Evolutionary conservation across 2,329 filamentous ascomycete genomes (phyloP).

Genomic region (Pseudofabraea citricarpa): DNA sequence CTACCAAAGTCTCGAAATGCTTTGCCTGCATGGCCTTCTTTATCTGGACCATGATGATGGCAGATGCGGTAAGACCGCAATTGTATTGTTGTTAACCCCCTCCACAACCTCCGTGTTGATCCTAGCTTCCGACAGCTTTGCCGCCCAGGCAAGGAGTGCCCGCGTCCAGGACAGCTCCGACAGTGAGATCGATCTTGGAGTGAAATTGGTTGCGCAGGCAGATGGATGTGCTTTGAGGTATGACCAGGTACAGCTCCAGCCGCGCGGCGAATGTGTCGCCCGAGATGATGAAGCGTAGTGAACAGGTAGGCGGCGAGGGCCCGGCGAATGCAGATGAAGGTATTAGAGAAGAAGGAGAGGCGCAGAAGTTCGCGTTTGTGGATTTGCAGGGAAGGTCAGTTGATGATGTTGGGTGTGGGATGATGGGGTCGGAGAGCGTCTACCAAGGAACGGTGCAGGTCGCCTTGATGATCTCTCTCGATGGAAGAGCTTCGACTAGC

Average conservation of each 20-base stretch:
- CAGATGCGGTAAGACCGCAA: slow-evolving; percentile 54
- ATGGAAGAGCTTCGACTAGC: slow-evolving; percentile 11
- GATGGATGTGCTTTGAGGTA: slow-evolving; percentile 1
- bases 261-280: no score
- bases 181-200: slow-evolving; percentile 6
- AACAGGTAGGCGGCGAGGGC: no score
- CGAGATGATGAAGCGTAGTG: no score
- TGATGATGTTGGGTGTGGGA: slow-evolving; percentile 4
- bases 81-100: slow-evolving; percentile 36
- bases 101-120: slow-evolving; percentile 39
- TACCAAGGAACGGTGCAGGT: slow-evolving; percentile 30
- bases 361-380: background rate
- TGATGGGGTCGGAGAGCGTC: slow-evolving; percentile 20
- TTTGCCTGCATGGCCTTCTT: slow-evolving; percentile 62
- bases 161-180: slow-evolving; percentile 29
- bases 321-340: no score
- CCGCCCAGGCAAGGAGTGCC: slow-evolving; percentile 25
- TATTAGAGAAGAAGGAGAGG: background rate
- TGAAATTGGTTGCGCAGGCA: slow-evolving; percentile 8
- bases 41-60: slow-evolving; percentile 63
- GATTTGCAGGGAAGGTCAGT: background rate
- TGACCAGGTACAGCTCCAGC: slow-evolving; percentile 3
- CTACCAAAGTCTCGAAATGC: slow-evolving; percentile 63
- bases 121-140: slow-evolving; percentile 23
- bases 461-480: slow-evolving; percentile 24